Evolutionary conservation across 768 basidiomycete genomes (phyloP), one percentile per base, ranked within the genome.

Genomic region (Saitozyma podzolica): DNA sequence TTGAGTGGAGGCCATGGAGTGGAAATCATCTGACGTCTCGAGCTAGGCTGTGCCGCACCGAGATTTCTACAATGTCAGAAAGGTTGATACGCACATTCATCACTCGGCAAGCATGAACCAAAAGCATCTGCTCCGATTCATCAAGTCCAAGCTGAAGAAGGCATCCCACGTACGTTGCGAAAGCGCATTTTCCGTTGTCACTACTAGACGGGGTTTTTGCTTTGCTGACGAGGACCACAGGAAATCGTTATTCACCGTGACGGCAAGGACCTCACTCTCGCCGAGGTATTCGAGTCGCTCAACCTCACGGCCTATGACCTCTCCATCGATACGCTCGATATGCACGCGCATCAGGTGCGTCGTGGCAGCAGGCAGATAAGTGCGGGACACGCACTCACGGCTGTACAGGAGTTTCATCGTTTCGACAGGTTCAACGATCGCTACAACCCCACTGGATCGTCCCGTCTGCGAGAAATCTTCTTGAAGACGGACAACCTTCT

Each of bases 101-200:
- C 92, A 98, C 77, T 95, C 95, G 4, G 96, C 94, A 64, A 91
- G 91, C 80, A 97, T 98, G 94, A 99, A 99, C 78, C 96, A 99
- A 80, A 99, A 99, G 79, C 96, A 99, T 81, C 82, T 99, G 17
- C 82, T 99, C 11, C 91, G 96, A 9, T 98, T 99, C 81, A 97
- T 99, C 83, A 99, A 99, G 80, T 87, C 88, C n/a, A 78, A 79
- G 61, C 61, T 79, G 69, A 79, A 74, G 68, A 74, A 70, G 54
- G 61, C 58, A 16, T 75, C 78, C n/a, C 68, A 79, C 63, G 77
- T 76, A n/a, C 20, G 64, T 54, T 39, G 6, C 58, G 37, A 16
- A 39, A 62, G 61, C 16, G 49, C 6, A 8, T 16, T 45, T 42
- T 51, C 13, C 41, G 7, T 45, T 59, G 50, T 50, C 17, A 16